Evolutionary conservation across 2,329 filamentous ascomycete genomes (phyloP).

Genomic region (Curvularia lunata): DNA sequence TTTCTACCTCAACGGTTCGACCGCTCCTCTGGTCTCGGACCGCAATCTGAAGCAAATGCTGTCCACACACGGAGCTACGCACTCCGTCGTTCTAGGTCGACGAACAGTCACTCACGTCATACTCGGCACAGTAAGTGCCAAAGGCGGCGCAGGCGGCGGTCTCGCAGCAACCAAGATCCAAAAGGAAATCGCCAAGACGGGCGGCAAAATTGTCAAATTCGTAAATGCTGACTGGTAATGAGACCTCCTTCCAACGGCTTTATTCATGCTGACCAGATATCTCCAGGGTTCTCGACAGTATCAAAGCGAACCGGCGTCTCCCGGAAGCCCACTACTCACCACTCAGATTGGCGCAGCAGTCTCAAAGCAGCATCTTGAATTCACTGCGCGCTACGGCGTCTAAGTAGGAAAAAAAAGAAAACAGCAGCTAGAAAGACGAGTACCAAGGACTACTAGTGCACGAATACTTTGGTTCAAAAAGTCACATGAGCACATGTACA

Average conservation of each 20-base stretch:
- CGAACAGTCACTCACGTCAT: constrained; percentile 86
- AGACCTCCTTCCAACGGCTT: no score
- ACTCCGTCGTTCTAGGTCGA: constrained; percentile 74
- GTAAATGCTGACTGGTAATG: constrained; percentile 76
- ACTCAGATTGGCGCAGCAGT: constrained; percentile 35
- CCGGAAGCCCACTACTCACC: constrained; percentile 73
- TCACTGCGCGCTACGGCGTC: constrained; percentile 17
- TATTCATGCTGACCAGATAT: constrained; percentile 21
- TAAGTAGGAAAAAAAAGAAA: constrained; percentile 17
- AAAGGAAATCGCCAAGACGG: constrained; percentile 72
- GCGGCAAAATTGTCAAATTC: constrained; percentile 76
- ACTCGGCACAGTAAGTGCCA: constrained; percentile 59
- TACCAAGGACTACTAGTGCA: not conserved
- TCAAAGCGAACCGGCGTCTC: constrained; percentile 75
- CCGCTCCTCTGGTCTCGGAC: constrained; percentile 80
- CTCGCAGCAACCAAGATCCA: constrained; percentile 80
- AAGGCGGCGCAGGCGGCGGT: constrained; percentile 70
- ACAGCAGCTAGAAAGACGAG: not conserved
- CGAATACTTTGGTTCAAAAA: not conserved
- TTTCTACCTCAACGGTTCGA: constrained; percentile 89
- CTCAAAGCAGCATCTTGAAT: constrained; percentile 35
- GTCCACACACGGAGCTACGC: constrained; percentile 72
- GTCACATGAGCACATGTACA: not conserved
- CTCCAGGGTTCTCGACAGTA: constrained; percentile 78
- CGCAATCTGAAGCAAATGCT: constrained; percentile 83